These are phyloP conservation scores for Porpolomopsis calyptriformis DNA, from an alignment of 768 basidiomycete genomes.

Conservation along the genomic window DNA sequence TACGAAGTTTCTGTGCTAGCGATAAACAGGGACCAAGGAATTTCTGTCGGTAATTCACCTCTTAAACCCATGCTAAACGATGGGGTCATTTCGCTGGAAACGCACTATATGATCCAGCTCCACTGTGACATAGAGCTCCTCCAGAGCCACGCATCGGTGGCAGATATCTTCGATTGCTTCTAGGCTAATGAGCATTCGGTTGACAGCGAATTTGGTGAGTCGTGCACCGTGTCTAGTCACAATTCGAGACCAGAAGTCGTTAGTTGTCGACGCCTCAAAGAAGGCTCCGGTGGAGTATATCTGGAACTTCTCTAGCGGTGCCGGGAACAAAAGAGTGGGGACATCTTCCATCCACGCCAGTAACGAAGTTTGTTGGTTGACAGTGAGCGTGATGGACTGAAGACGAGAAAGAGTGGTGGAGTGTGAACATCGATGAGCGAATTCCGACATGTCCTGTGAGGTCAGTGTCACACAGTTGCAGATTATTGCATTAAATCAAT, in stretches of 20 bases:
- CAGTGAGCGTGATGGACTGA: slow-evolving; percentile 47
- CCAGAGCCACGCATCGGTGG: slow-evolving; percentile 37
- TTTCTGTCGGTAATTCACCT: slow-evolving; percentile 21
- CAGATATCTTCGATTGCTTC: slow-evolving; percentile 46
- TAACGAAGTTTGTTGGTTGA: slow-evolving; percentile 27
- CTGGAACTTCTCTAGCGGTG: slow-evolving; percentile 51
- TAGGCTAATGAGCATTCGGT: slow-evolving; percentile 49
- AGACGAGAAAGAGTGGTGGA: slow-evolving; percentile 32
- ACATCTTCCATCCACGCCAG: slow-evolving; percentile 37
- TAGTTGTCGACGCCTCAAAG: slow-evolving; percentile 28
- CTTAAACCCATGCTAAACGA: background rate
- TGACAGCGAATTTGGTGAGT: slow-evolving; percentile 49
- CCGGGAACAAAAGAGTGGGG: slow-evolving; percentile 29
- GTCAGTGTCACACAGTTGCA: slow-evolving; percentile 2
- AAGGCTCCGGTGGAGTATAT: slow-evolving; percentile 44
- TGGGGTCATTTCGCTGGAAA: background rate
- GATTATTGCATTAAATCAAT: background rate
- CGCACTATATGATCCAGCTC: slow-evolving; percentile 38
- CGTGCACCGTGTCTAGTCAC: slow-evolving; percentile 39
- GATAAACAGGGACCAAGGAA: slow-evolving; percentile 32
- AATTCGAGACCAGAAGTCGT: slow-evolving; percentile 42
- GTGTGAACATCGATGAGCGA: slow-evolving; percentile 30
- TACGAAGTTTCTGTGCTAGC: slow-evolving; percentile 35
- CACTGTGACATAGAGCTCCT: slow-evolving; percentile 55
- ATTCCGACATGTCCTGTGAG: slow-evolving; percentile 41